A percentile compares a stretch with the other conserved stretches of the same genome.
These are phyloP conservation scores for Picochlorum sp. DNA, from an alignment of 139 green algal species.

Conservation along the genomic window DNA sequence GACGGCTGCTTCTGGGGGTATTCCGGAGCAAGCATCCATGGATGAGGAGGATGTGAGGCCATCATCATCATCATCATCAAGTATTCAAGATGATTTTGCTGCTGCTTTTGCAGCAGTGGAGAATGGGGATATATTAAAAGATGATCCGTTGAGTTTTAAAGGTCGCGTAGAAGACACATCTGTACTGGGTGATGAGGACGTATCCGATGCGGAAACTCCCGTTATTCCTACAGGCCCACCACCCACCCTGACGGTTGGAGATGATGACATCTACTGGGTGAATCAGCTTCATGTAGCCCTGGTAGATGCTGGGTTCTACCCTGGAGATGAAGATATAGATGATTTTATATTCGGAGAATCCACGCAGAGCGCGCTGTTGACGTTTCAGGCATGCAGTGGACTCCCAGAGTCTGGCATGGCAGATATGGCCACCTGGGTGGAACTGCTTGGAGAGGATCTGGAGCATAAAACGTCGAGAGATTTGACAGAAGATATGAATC, in stretches of 20 bases:
- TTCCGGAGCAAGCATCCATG: not conserved
- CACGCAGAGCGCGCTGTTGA: conserved; percentile 34
- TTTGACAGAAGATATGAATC: conserved; percentile 6
- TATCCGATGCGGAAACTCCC: not conserved
- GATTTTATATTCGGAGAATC: conserved; percentile 43
- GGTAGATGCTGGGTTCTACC: conserved; percentile 46
- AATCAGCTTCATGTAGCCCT: conserved; percentile 46
- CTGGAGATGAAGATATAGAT: conserved; percentile 57
- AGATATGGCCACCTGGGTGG: conserved; percentile 54
- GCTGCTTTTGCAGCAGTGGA: conserved; percentile 4
- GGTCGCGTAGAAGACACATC: not conserved
- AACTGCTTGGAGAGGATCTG: conserved; percentile 41
- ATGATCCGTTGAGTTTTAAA: not conserved
- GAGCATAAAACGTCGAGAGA: conserved; percentile 1
- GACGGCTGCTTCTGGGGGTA: not conserved
- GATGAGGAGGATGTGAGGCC: no score
- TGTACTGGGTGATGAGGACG: not conserved
- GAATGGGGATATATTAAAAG: not conserved
- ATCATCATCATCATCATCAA: not conserved
- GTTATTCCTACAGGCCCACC: conserved; percentile 26
- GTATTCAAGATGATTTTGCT: not conserved
- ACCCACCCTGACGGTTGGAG: conserved; percentile 43
- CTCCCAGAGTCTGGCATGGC: conserved; percentile 59
- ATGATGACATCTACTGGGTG: conserved; percentile 78
- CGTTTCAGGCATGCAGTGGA: conserved; percentile 47